Percentiles rank a stretch among this genome's conserved stretches.
Evolutionary conservation across 2,329 filamentous ascomycete species (phyloP).

Genomic region (Curvularia spicifera): DNA sequence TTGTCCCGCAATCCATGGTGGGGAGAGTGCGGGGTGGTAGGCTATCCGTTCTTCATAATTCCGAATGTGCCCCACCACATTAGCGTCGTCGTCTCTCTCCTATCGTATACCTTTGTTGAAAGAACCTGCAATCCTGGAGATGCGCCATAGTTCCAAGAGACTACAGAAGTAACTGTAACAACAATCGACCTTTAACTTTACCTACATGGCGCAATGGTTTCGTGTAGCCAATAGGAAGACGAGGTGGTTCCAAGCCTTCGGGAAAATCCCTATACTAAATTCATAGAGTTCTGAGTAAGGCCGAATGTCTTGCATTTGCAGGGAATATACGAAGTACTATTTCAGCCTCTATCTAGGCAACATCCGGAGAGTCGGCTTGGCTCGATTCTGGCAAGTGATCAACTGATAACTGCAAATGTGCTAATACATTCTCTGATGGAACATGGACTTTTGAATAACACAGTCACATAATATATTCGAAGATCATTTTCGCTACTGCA

Average conservation of each 20-base stretch:
- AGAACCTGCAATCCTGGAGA: background rate
- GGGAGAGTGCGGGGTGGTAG: slow-evolving; percentile 20
- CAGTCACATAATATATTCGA: background rate
- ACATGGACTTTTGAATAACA: background rate
- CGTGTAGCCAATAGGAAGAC: background rate
- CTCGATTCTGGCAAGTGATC: background rate
- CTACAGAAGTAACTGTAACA: background rate
- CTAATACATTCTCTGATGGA: background rate
- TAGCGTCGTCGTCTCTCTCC: background rate
- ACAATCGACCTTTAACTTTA: background rate
- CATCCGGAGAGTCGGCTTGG: background rate
- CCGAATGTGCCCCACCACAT: background rate
- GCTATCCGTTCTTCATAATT: slow-evolving; percentile 2
- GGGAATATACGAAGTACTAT: background rate
- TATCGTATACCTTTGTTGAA: background rate
- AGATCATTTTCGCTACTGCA: background rate
- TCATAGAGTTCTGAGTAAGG: background rate
- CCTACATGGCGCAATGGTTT: background rate
- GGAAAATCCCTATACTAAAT: background rate
- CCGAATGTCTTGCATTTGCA: background rate
- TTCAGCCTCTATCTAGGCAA: background rate
- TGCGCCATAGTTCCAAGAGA: background rate
- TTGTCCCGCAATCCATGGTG: slow-evolving; percentile 16
- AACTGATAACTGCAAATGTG: background rate
- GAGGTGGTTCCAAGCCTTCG: background rate